Evolutionary conservation across 139 green algal genomes (phyloP), one percentile per base, ranked within the genome.

Genomic region (Deuterostichococcus epilithicus): DNA sequence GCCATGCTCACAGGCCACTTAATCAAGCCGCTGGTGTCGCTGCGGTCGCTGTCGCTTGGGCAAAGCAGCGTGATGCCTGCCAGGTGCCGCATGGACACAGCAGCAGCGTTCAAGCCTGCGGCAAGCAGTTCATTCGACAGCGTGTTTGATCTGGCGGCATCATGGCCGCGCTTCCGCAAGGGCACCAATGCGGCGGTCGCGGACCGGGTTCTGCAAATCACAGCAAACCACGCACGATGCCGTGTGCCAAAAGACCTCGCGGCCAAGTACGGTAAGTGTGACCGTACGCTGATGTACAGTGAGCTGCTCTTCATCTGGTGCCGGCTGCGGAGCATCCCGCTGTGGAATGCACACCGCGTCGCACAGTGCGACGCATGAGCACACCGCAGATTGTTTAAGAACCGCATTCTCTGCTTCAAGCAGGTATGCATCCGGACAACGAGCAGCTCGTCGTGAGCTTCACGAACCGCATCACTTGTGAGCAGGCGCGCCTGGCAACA

Each of bases 391-490:
- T 39, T 67, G 32, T 0, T 23, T 26, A 65, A 60, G 22, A 35
- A 26, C 75, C 2, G 15, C 10, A 23, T 35, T 47, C 26, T 79
- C 20, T 75, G 3, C 4, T 13, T 73, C n/a, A n/a, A n/a, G 59
- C 80, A 88, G 84, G 84, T 0, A 36, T 93, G 60, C 30, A 75
- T 28, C 36, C 73, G 22, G 83, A 91, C 65, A 90, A 95, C 70
- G 3, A 47, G 26, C 91, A 96, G 79, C 37, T 74, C 0, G 83
- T 96, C 1, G 79, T 96, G 1, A 85, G 79, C 25, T 67, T 94
- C 1, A 88, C 84, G 20, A 91, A 96, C 81, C 73, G 44, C 38
- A 74, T 76, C 5, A 83, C 74, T 45, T 26, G 37, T 36, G 30
- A 39, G 58, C 70, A 82, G 58, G 38, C 72, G 25, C 10, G 20